phyloP scores from a whole-genome alignment of 1,139 yeast genomes.

The Sugiyamaella xylanicola region DNA sequence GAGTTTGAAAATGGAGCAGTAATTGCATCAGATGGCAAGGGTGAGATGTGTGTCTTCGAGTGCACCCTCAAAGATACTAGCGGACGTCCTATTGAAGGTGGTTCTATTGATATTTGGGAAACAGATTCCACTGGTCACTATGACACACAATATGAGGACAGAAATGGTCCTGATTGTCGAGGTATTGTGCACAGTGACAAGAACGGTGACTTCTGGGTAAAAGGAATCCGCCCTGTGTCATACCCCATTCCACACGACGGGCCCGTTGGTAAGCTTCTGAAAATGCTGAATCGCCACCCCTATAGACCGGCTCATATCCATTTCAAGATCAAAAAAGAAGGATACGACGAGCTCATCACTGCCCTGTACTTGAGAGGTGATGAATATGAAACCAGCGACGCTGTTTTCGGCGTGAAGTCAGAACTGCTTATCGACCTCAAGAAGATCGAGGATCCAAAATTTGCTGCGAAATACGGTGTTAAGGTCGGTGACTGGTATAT shows the following conservation, averaged over 20 bases:
- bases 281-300: constrained; percentile 44
- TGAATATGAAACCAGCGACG: constrained; percentile 43
- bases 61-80: constrained; percentile 39
- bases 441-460: constrained; percentile 41
- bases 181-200: constrained; percentile 41
- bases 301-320: constrained; percentile 47
- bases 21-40: constrained; percentile 41
- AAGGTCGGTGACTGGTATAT: constrained; percentile 39
- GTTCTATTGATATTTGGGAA: constrained; percentile 29
- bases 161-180: constrained; percentile 42
- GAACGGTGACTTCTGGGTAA: constrained; percentile 41
- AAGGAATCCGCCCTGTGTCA: constrained; percentile 44
- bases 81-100: constrained; percentile 37
- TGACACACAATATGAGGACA: constrained; percentile 45
- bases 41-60: constrained; percentile 37
- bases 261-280: constrained; percentile 45
- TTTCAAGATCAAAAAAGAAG: constrained; percentile 40
- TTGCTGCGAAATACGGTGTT: constrained; percentile 35
- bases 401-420: constrained; percentile 42
- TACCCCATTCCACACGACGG: constrained; percentile 49
- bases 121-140: constrained; percentile 42
- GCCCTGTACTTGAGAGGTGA: constrained; percentile 43
- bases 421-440: constrained; percentile 36
- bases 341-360: constrained; percentile 42
- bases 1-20: constrained; percentile 39